Base-by-base conservation (phyloP, 306 rosid genomes). In the Pyrus bretschneideri region DNA sequence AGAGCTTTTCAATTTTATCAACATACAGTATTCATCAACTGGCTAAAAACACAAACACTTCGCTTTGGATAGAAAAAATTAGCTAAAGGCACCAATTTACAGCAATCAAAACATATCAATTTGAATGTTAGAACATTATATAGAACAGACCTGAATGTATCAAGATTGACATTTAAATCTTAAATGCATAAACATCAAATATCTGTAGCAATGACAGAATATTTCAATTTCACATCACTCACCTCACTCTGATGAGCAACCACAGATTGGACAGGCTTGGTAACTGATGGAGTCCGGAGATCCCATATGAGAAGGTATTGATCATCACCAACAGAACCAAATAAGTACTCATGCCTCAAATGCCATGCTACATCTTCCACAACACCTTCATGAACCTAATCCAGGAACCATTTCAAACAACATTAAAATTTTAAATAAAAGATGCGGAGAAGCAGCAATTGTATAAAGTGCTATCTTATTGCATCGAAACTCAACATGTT, bases 311-410 rank as follows among this genome's bases (percentile, higher is more conserved):
- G 93, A 79, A 96, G 78, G 83, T 88, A 88, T 69, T 89, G 98
- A 86, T 96, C 99, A 82, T 96, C 99, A 17, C 99, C 99, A 79
- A 96, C 99, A 66, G 99, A 92, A 70, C 99, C 99, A 86, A 96
- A 96, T 77, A 92, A 82, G 83, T 96, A 89, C 73, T 96, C 99
- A 80, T 96, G 99, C 89, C 99, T 91, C 89, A 92, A 84, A 96
- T 96, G 98, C 99, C 99, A 96, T 40, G 99, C 93, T 13, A 96
- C 98, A 30, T 96, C 99, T 81, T 92, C 99, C 30, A 96, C 99
- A 64, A 96, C 99, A 80, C 99, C 98, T 81, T 91, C 99, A 77
- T 96, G 99, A 55, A 91, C 89, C 99, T 92, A 33, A 75, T 44
- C 17, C 18, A 78, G 30, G 18, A 78, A 76, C 35, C 27, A 11